Evolutionary conservation across 2,329 filamentous ascomycete species (phyloP).

Genomic region (Colletotrichum eremochloae): DNA sequence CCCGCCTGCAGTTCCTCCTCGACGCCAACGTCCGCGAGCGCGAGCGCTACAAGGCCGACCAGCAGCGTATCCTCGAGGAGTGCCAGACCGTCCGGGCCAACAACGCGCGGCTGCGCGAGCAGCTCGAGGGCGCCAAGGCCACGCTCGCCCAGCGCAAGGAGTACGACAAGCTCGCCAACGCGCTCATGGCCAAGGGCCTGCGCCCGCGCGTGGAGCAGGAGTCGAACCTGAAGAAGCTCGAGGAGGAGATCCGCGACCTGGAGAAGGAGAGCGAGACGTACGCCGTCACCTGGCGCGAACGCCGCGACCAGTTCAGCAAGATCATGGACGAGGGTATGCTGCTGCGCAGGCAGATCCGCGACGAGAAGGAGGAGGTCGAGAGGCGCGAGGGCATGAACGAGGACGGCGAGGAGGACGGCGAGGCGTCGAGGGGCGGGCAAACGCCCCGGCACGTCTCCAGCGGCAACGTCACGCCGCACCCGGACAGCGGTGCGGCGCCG

Average conservation of each 20-base stretch:
- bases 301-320: slow-evolving; percentile 86
- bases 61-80: slow-evolving; percentile 81
- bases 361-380: slow-evolving; percentile 96
- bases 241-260: slow-evolving; percentile 89
- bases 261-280: slow-evolving; percentile 88
- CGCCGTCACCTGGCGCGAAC: slow-evolving; percentile 84
- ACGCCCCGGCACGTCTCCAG: slow-evolving; percentile 65
- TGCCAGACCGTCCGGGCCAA: slow-evolving; percentile 83
- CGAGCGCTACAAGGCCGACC: slow-evolving; percentile 84
- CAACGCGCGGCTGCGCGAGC: slow-evolving; percentile 78
- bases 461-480: slow-evolving; percentile 64
- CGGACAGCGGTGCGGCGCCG: slow-evolving; percentile 57
- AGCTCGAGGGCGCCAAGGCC: slow-evolving; percentile 81
- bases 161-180: slow-evolving; percentile 90
- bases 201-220: slow-evolving; percentile 88
- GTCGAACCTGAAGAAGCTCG: slow-evolving; percentile 81
- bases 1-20: slow-evolving; percentile 88
- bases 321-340: slow-evolving; percentile 94
- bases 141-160: slow-evolving; percentile 83
- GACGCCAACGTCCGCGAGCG: slow-evolving; percentile 87
- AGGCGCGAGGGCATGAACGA: slow-evolving; percentile 85
- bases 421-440: slow-evolving; percentile 59
- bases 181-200: slow-evolving; percentile 66
- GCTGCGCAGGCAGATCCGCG: slow-evolving; percentile 86
- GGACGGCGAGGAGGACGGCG: slow-evolving; percentile 72